Conservation (phyloP, 257 asterid genomes). For the Nicotiana noctiflora region DNA sequence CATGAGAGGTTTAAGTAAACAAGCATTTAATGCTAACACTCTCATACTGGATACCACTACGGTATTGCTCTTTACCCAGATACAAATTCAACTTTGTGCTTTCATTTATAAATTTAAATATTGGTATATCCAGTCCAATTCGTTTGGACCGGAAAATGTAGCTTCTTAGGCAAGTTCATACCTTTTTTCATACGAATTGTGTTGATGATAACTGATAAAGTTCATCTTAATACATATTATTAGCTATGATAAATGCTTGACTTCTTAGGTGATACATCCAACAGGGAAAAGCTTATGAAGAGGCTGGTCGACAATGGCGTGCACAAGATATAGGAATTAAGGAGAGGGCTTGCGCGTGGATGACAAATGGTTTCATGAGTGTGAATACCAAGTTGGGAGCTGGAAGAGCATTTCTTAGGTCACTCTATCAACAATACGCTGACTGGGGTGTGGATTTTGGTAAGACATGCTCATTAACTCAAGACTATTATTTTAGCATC, state of each 20-base stretch:
- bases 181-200: neutral
- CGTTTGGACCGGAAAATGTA: neutral
- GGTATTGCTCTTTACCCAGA: constrained; percentile 33
- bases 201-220: neutral
- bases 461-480: constrained; percentile 15
- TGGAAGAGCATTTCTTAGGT: constrained; percentile 82
- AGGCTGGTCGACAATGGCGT: constrained; percentile 54
- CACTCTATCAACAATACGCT: constrained; percentile 86
- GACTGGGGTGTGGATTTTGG: constrained; percentile 97
- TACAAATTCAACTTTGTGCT: neutral
- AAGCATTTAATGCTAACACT: constrained; percentile 74
- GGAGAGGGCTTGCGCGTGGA: constrained; percentile 85
- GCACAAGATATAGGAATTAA: constrained; percentile 75
- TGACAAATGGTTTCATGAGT: constrained; percentile 90
- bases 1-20: constrained; percentile 88
- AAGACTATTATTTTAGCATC: neutral
- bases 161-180: constrained; percentile 5
- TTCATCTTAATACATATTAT: neutral
- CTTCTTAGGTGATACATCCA: neutral
- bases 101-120: neutral
- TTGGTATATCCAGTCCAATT: neutral
- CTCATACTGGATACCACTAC: constrained; percentile 63
- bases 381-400: constrained; percentile 73
- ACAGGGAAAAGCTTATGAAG: constrained; percentile 78
- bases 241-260: neutral